These are phyloP conservation scores for Diaporthe capsici DNA, from an alignment of 2,329 filamentous ascomycete species.

Conservation along the genomic window DNA sequence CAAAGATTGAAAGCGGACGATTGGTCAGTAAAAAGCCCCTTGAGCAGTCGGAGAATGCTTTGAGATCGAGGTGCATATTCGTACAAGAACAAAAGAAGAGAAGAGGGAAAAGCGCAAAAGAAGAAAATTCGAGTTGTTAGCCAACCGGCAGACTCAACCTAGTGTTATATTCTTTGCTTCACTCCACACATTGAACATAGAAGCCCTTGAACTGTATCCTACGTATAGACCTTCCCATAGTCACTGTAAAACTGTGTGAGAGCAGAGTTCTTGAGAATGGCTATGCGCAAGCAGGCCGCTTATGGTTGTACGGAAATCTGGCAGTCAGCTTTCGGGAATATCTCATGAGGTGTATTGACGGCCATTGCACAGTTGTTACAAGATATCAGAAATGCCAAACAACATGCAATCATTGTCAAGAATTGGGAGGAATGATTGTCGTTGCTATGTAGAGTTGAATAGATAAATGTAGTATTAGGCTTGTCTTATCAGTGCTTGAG, in stretches of 20 bases:
- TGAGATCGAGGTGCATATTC: too few relatives aligned
- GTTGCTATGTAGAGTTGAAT: too few relatives aligned
- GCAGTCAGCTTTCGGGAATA: background rate
- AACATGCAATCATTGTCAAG: too few relatives aligned
- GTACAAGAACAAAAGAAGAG: background rate
- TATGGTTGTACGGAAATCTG: background rate
- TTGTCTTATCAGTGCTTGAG: background rate
- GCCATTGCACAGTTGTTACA: background rate
- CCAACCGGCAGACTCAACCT: background rate
- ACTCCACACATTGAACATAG: background rate
- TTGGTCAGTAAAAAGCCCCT: too few relatives aligned
- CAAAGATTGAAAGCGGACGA: too few relatives aligned
- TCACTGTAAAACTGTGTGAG: background rate
- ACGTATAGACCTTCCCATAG: background rate
- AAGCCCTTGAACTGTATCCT: background rate
- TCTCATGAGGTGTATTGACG: background rate
- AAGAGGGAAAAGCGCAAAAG: too few relatives aligned
- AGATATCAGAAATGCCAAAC: background rate
- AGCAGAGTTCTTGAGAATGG: background rate
- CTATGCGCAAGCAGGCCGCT: background rate
- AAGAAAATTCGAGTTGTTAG: background rate
- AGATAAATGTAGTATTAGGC: background rate
- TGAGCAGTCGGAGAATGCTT: too few relatives aligned
- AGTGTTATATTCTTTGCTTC: background rate
- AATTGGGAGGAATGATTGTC: too few relatives aligned